These are phyloP conservation scores for Umbelopsis sp. DNA, from an alignment of 192 early-diverging fungal species.

Conservation along the genomic window DNA sequence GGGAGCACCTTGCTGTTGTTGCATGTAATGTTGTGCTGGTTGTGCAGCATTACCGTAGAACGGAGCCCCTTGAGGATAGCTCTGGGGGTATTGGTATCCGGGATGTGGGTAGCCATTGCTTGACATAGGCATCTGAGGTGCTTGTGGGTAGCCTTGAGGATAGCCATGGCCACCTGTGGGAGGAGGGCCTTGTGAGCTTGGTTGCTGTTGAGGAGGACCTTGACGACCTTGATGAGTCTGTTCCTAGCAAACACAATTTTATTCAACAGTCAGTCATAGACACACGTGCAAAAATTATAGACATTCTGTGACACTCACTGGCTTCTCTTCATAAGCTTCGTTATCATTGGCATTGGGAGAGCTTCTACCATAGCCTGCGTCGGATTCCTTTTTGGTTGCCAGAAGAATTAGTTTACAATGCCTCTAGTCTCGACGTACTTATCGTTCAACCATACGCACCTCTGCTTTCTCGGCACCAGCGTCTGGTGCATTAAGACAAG, in stretches of 20 bases:
- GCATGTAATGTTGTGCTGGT: constrained; percentile 21
- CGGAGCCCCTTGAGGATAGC: constrained; percentile 7
- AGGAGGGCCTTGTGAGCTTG: constrained; percentile 6
- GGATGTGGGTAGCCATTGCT: constrained; percentile 19
- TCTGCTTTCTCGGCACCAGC: constrained; percentile 18
- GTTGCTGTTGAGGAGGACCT: constrained; percentile 9
- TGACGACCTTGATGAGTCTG: constrained; percentile 11
- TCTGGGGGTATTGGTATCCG: constrained; percentile 19
- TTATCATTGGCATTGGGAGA: constrained; percentile 12
- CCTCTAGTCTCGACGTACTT: no score
- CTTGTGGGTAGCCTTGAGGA: constrained; percentile 9
- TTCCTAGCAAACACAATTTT: neutral
- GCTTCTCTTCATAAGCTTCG: constrained; percentile 20
- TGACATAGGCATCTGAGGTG: constrained; percentile 15
- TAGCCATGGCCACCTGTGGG: constrained; percentile 9
- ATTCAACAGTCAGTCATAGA: neutral
- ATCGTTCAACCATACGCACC: neutral
- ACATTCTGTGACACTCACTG: neutral
- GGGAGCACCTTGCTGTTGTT: constrained; percentile 21
- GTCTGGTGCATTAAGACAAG: constrained; percentile 90
- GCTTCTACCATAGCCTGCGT: constrained; percentile 4
- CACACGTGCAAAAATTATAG: neutral
- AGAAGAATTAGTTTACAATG: no score
- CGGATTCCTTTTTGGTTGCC: neutral
- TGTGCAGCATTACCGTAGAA: constrained; percentile 12